Evolutionary conservation across 1,284 basidiomycete species (phyloP), one percentile per base, ranked within the genome.

Genomic region (Spongiforma sp.): DNA sequence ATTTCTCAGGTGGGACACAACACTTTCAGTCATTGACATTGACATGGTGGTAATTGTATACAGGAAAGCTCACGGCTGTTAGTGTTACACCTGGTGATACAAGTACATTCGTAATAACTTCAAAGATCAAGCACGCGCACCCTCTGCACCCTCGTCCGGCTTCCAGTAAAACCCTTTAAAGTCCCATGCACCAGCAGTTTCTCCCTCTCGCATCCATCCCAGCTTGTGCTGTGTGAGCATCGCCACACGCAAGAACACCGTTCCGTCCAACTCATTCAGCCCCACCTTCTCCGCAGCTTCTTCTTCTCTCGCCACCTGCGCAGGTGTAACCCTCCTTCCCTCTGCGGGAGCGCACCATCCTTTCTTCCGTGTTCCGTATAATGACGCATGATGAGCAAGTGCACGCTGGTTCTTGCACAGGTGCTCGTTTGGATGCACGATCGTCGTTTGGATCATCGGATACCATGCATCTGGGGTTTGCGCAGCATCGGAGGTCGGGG

Each of bases 371-470:
- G 69, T 66, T 4, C 87, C 86, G 61, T 85, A 89, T 48, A 83
- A 61, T 17, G 71, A 65, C 0, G 80, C 79, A 68, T 81, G 86
- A 69, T 87, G 83, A 5, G 83, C 80, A 21, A 91, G 77, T 8
- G 88, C 77, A 33, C 89, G 82, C 67, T 87, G 83, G 2, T 79
- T 65, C 74, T 90, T 90, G 65, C 83, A 80, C 4, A 89, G 72
- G 71, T 91, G 89, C 63, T 89, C 86, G 67, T 90, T 86, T 1
- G 84, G 83, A 55, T 77, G 78, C 33, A 77, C 68, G 15, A 79
- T 61, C 1, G 72, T 69, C 33, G 77, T 69, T 53, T 77, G 67
- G 39, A 78, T 57, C 60, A 90, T 75, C n/a, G 84, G 79, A 26
- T 84, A 76, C 88, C 88, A 90, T 5, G 82, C 73, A 66, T 87